phyloP scores from a whole-genome alignment of 2,329 filamentous ascomycete species.

The Hansfordia pulvinata region DNA sequence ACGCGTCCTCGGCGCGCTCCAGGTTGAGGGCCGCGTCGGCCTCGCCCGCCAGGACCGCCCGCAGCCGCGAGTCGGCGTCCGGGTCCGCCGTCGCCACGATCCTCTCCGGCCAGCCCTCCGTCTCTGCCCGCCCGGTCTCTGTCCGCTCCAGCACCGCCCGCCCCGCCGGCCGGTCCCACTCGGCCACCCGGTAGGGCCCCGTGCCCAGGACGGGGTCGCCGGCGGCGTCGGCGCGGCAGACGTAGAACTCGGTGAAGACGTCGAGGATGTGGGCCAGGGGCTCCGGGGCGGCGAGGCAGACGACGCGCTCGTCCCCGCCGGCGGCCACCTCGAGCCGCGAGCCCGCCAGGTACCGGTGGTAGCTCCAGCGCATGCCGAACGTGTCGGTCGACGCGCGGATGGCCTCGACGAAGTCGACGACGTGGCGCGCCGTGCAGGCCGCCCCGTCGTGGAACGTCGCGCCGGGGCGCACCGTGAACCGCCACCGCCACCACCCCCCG shows the following conservation, averaged over 20 bases:
- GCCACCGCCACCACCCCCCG: background rate
- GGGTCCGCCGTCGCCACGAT: background rate
- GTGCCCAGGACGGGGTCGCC: constrained; percentile 2
- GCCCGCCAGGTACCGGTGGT: constrained; percentile 1
- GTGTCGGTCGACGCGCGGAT: constrained; percentile 1
- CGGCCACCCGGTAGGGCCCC: constrained; percentile 1
- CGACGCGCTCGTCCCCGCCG: background rate
- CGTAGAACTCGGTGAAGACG: constrained; percentile 2
- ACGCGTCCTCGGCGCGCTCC: constrained; percentile 1
- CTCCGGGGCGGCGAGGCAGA: constrained; percentile 1
- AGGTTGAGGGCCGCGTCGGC: constrained; percentile 2
- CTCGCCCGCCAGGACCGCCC: background rate
- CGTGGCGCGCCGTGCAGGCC: constrained; percentile 1
- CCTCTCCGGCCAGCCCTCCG: background rate
- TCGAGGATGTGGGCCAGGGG: constrained; percentile 2
- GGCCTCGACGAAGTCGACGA: constrained; percentile 1
- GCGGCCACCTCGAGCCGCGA: background rate
- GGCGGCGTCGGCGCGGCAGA: background rate
- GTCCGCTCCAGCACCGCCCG: background rate
- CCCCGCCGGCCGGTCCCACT: constrained; percentile 1
- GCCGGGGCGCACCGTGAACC: constrained; percentile 1
- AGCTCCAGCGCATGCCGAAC: constrained; percentile 4
- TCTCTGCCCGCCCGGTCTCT: background rate
- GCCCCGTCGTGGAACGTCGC: constrained; percentile 2
- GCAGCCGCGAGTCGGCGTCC: background rate